A percentile compares a stretch with the other conserved stretches of the same genome.
Evolutionary conservation across 441 rosid species (phyloP).

Genomic region (Flueggea neowawraea): DNA sequence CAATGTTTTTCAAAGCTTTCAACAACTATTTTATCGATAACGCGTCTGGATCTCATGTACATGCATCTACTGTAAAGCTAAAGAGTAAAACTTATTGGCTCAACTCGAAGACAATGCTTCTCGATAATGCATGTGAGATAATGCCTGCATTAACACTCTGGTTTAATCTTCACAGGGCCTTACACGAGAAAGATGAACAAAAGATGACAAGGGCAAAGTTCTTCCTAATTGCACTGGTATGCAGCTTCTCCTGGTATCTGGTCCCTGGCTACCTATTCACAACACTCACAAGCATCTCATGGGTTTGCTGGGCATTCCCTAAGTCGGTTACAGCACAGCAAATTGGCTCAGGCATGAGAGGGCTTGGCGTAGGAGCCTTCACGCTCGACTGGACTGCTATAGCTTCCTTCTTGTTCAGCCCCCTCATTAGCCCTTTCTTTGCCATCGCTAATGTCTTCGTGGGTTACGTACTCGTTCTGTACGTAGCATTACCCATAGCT

Average conservation of each 20-base stretch:
- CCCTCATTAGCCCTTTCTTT: constrained; percentile 28
- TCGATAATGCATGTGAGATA: too few relatives aligned
- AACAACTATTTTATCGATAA: too few relatives aligned
- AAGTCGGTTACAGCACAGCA: constrained; percentile 88
- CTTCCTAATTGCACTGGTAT: constrained; percentile 65
- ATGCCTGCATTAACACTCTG: too few relatives aligned
- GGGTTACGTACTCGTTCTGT: constrained; percentile 20
- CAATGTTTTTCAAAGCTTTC: too few relatives aligned
- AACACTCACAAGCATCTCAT: constrained; percentile 73
- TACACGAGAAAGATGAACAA: constrained; percentile 75
- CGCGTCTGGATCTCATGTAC: too few relatives aligned
- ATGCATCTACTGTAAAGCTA: too few relatives aligned
- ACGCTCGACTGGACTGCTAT: constrained; percentile 81
- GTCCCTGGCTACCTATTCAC: constrained; percentile 82
- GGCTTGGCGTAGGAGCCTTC: constrained; percentile 80
- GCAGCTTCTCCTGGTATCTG: constrained; percentile 73
- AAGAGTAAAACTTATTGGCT: too few relatives aligned
- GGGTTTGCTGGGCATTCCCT: constrained; percentile 87
- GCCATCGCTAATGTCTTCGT: constrained; percentile 27
- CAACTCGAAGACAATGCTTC: too few relatives aligned
- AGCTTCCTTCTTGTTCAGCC: constrained; percentile 55
- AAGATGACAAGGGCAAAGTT: constrained; percentile 73
- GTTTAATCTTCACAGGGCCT: constrained; percentile 45
- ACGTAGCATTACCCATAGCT: constrained; percentile 18
- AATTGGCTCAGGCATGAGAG: constrained; percentile 84